phyloP scores from a whole-genome alignment of 2,329 filamentous ascomycete genomes.

The Calonectria montana region DNA sequence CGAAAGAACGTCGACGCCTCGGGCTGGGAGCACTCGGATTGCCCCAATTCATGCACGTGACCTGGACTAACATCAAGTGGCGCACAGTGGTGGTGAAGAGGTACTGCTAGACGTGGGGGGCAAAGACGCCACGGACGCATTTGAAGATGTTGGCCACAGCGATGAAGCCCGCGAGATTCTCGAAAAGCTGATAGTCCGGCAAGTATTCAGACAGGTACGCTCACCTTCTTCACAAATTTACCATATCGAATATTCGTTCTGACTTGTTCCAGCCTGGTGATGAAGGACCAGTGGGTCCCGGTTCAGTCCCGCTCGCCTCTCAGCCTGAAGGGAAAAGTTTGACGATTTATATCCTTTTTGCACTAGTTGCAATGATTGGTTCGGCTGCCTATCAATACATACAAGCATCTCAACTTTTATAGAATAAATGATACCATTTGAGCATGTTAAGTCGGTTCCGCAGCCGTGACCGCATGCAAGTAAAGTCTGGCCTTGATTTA shows the following conservation, averaged over 20 bases:
- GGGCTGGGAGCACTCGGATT: background rate
- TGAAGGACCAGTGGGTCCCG: background rate
- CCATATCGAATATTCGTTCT: background rate
- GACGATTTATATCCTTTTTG: background rate
- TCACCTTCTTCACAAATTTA: too few relatives aligned
- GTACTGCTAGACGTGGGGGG: conserved; percentile 12
- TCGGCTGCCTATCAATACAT: background rate
- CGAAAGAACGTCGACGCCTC: background rate
- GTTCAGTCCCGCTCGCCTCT: background rate
- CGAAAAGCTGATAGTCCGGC: background rate
- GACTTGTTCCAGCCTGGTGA: conserved; percentile 4
- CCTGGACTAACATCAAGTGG: background rate
- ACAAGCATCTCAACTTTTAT: background rate
- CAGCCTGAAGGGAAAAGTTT: background rate
- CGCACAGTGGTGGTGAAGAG: conserved; percentile 16
- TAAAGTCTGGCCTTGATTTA: background rate
- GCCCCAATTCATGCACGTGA: background rate
- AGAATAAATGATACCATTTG: background rate
- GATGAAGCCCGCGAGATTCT: conserved; percentile 23
- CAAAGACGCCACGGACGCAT: conserved; percentile 22
- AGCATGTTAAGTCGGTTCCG: background rate
- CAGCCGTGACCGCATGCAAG: background rate
- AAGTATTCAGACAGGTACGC: background rate
- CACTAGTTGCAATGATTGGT: background rate
- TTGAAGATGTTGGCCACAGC: conserved; percentile 27